These are phyloP conservation scores for Aspergillus nanangensis DNA, from an alignment of 495 filamentous ascomycete species.

Conservation along the genomic window DNA sequence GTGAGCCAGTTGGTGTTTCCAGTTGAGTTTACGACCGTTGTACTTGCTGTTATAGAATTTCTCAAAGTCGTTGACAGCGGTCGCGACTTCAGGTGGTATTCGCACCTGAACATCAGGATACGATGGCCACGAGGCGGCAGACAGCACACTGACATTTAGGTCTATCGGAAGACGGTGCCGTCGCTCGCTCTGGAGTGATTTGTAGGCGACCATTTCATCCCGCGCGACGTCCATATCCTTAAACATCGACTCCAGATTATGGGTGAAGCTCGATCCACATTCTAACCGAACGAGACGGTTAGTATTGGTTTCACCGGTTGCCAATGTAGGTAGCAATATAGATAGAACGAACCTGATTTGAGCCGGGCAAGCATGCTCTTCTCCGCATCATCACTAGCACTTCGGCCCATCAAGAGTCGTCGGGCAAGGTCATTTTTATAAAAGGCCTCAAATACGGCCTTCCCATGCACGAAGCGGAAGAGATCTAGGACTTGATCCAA, in stretches of 20 bases:
- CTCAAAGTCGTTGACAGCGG: conserved; percentile 69
- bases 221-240: conserved; percentile 89
- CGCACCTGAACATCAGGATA: conserved; percentile 77
- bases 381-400: conserved; percentile 91
- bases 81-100: conserved; percentile 67
- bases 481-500: conserved; percentile 88
- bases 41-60: conserved; percentile 81
- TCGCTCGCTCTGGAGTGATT: conserved; percentile 45
- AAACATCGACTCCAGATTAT: conserved; percentile 98
- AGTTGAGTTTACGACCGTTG: conserved; percentile 75
- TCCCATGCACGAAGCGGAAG: conserved; percentile 95
- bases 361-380: conserved; percentile 88
- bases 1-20: conserved; percentile 90
- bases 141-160: conserved; percentile 81
- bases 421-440: conserved; percentile 96
- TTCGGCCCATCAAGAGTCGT: conserved; percentile 81
- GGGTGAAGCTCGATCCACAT: conserved; percentile 89
- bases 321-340: too few species aligned
- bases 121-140: conserved; percentile 83
- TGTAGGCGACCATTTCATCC: conserved; percentile 81
- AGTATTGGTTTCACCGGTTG: too few species aligned
- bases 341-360: conserved; percentile 65
- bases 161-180: conserved; percentile 57
- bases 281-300: conserved; percentile 46
- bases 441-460: conserved; percentile 96